A percentile compares a stretch with the other conserved stretches of the same genome.
Evolutionary conservation across 371 early-diverging fungal genomes (phyloP).

Genomic region (Smittium culicis): DNA sequence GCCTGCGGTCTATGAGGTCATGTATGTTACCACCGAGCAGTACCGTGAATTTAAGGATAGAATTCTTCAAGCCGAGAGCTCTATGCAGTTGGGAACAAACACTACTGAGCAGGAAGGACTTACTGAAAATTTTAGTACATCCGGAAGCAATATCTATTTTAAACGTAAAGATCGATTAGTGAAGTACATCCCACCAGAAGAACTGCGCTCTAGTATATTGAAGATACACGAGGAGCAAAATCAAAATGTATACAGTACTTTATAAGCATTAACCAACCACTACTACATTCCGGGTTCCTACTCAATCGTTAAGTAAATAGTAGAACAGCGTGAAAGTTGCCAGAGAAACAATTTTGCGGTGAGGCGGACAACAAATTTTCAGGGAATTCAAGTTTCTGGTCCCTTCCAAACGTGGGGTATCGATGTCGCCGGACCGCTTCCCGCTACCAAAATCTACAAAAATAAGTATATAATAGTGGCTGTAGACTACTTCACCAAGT

Average conservation of each 20-base stretch:
- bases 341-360: constrained; percentile 1
- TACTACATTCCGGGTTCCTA: background rate
- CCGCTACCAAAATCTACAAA: background rate
- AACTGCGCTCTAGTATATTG: background rate
- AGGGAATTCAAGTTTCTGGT: background rate
- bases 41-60: background rate
- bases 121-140: background rate
- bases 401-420: constrained; percentile 1
- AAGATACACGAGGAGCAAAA: constrained; percentile 1
- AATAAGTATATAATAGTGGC: constrained; percentile 2
- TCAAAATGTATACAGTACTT: background rate
- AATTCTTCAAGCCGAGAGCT: background rate
- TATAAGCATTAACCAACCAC: background rate
- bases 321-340: background rate
- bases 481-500: constrained; percentile 10
- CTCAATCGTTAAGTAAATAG: background rate
- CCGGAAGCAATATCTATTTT: background rate
- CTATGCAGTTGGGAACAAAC: background rate
- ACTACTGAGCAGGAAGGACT: background rate
- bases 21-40: background rate
- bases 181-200: background rate
- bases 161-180: background rate
- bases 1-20: background rate
- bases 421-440: constrained; percentile 3
- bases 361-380: background rate